Evolutionary conservation across 1,139 yeast species (phyloP).

Genomic region (Kluyveromyces sp.): DNA sequence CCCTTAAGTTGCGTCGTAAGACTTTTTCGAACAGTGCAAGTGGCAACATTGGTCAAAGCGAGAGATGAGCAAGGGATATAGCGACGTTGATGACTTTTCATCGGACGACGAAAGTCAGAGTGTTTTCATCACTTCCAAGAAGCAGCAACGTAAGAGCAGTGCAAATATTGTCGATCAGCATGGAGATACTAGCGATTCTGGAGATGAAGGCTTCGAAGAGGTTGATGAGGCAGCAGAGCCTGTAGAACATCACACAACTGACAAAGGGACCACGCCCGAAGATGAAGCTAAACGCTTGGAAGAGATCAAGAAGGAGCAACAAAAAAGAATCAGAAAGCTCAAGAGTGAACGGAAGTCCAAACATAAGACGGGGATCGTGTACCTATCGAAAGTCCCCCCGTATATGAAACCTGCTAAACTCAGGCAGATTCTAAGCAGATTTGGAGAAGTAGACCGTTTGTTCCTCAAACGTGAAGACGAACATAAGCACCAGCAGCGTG

Average conservation of each 20-base stretch:
- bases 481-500: conserved; percentile 54
- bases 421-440: conserved; percentile 68
- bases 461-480: conserved; percentile 84
- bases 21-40: too few relatives aligned
- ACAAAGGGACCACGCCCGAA: conserved; percentile 3
- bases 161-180: conserved; percentile 12
- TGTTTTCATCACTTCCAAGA: conserved; percentile 16
- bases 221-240: conserved; percentile 13
- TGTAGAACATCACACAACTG: conserved; percentile 1
- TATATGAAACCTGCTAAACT: conserved; percentile 93
- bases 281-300: conserved; percentile 6
- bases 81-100: conserved; percentile 20
- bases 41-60: too few relatives aligned
- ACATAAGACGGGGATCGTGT: conserved; percentile 80
- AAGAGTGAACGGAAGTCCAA: conserved; percentile 53
- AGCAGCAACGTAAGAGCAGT: conserved; percentile 14
- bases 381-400: conserved; percentile 86
- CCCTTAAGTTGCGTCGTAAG: too few relatives aligned
- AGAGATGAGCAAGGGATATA: conserved; percentile 8
- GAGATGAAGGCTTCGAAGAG: conserved; percentile 12
- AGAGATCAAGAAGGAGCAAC: conserved; percentile 21
- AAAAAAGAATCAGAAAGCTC: conserved; percentile 32
- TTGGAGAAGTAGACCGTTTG: conserved; percentile 80
- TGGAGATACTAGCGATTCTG: conserved; percentile 14
- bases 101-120: conserved; percentile 23